Conservation (phyloP, 306 rosid genomes). For the Quercus alba region DNA sequence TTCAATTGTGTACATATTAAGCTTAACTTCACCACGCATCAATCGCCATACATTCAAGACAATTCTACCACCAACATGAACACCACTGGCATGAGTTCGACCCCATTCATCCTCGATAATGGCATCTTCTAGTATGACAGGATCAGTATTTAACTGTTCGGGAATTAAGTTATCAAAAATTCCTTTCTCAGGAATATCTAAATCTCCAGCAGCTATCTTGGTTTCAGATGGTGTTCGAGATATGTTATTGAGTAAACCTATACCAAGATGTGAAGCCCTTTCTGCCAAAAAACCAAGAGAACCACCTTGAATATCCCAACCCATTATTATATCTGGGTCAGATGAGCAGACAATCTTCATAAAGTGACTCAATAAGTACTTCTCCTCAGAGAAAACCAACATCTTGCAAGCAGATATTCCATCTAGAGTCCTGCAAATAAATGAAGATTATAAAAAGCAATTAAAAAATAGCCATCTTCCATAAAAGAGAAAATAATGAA, state of each 20-base stretch:
- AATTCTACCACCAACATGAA: constrained; percentile 93
- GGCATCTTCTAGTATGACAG: constrained; percentile 48
- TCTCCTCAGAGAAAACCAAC: constrained; percentile 64
- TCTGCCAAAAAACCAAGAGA: constrained; percentile 97
- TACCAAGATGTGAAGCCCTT: constrained; percentile 78
- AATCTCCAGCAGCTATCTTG: constrained; percentile 41
- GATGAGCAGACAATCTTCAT: constrained; percentile 56
- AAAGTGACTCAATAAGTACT: constrained; percentile 58
- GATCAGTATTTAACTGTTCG: constrained; percentile 47
- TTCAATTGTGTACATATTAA: constrained; percentile 78
- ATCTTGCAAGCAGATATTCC: constrained; percentile 65
- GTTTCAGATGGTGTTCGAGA: constrained; percentile 77
- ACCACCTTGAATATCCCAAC: constrained; percentile 94
- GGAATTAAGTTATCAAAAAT: constrained; percentile 35
- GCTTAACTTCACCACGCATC: constrained; percentile 89
- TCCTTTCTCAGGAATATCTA: constrained; percentile 40
- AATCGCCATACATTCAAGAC: constrained; percentile 90
- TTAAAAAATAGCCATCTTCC: too few species aligned
- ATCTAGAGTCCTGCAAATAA: constrained; percentile 60
- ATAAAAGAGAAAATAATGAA: too few species aligned
- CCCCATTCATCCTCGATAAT: constrained; percentile 98
- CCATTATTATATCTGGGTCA: constrained; percentile 91
- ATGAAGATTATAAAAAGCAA: neutral
- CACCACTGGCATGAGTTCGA: constrained; percentile 86
- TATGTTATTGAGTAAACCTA: constrained; percentile 66